Conservation (phyloP, 129 eudicot species). For the Escallonia rubra region DNA sequence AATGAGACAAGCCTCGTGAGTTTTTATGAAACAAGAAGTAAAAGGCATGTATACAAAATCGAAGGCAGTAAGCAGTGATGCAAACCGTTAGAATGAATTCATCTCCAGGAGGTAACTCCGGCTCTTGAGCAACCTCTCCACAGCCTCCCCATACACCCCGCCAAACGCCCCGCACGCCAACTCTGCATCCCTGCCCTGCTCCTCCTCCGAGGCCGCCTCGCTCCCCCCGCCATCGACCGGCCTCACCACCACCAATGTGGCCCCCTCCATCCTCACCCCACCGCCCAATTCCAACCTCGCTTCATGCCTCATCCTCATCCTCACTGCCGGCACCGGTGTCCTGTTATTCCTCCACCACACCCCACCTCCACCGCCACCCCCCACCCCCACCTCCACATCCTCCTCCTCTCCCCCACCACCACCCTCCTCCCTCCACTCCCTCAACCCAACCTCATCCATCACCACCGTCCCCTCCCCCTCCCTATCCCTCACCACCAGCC, state of each 20-base stretch:
- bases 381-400: slow-evolving; percentile 17
- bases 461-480: slow-evolving; percentile 46
- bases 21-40: too few species aligned
- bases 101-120: slow-evolving; percentile 57
- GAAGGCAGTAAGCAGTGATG: too few species aligned
- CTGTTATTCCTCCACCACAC: slow-evolving; percentile 58
- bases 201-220: slow-evolving; percentile 19
- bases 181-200: slow-evolving; percentile 34
- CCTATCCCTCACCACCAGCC: slow-evolving; percentile 32
- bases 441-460: slow-evolving; percentile 32
- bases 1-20: too few species aligned
- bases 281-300: slow-evolving; percentile 38
- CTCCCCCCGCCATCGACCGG: slow-evolving; percentile 20
- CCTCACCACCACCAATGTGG: slow-evolving; percentile 55
- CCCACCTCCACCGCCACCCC: slow-evolving; percentile 17
- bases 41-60: too few species aligned
- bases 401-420: slow-evolving; percentile 19
- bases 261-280: slow-evolving; percentile 56
- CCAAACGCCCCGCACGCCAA: slow-evolving; percentile 38
- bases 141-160: slow-evolving; percentile 52
- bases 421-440: slow-evolving; percentile 29
- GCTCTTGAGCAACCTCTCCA: slow-evolving; percentile 41
- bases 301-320: slow-evolving; percentile 68
- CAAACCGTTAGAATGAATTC: slow-evolving; percentile 37
- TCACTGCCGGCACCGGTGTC: slow-evolving; percentile 58